Base-by-base conservation (phyloP, 768 basidiomycete species). In the Tylopilus rubrobrunneus region DNA sequence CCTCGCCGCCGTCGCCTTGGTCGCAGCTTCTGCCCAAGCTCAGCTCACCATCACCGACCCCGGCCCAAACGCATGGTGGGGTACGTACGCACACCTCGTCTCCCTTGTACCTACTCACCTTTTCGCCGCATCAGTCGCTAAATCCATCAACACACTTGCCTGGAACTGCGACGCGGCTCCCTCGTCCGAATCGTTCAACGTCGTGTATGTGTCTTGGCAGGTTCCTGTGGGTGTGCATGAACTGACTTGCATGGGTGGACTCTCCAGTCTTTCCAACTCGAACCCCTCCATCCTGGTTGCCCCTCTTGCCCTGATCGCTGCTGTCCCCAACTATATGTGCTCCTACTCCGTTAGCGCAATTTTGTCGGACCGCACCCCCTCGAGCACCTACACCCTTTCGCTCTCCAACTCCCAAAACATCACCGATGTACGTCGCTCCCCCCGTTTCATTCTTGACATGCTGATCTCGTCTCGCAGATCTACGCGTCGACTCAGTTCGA, bases 401-500 rank as follows among this genome's bases (percentile, higher is more conserved):
- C 63, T 88, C 36, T 76, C 82, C 10, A 76, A 81, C 66, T 51
- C 63, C 4, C 40, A 79, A 53, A 84, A 88, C 69, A 62, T 51
- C 48, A 72, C 77, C 39, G 70, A 87, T 33, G 86, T 86, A 56
- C 57, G 81, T 77, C 29, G 17, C 39, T 19, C 39, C n/a, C 4
- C 21, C 5, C 25, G 25, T 25, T 10, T 42, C 10, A 4, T 29
- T 39, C 28, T 11, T 21, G 10, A 1, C 6, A 25, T 25, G 25
- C 25, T 25, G 25, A 25, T 25, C 25, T 4, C 46, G 5, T 42
- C 31, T 5, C 45, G 4, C 57, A 89, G 83, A 53, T 89, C 51
- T 87, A 76, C 56, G 82, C 83, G 81, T 84, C 27, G 45, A 75
- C 51, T 65, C 70, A 5, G 19, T 90, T 90, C 67, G 79, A 82